These are phyloP conservation scores for Brasilioporus rufonigricans DNA, from an alignment of 768 basidiomycete genomes.

Conservation along the genomic window DNA sequence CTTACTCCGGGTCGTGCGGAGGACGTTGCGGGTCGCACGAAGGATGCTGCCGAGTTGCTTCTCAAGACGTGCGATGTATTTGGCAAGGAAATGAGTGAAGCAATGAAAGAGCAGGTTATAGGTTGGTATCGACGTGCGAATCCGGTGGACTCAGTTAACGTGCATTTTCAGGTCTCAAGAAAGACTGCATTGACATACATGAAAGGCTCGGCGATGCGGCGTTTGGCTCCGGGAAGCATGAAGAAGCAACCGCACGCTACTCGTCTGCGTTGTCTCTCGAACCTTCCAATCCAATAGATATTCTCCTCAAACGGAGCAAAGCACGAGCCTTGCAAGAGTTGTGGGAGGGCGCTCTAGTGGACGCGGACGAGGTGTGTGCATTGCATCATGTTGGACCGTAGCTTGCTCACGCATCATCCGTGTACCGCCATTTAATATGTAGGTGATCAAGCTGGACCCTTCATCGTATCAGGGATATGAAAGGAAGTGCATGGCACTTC, in stretches of 20 bases:
- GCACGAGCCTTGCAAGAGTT: not conserved
- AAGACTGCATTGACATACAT: not conserved
- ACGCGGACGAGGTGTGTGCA: not conserved
- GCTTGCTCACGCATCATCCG: not conserved
- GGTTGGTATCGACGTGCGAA: not conserved
- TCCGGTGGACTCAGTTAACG: not conserved
- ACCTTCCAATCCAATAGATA: not conserved
- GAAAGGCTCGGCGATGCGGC: not conserved
- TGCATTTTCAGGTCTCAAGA: not conserved
- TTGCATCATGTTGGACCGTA: not conserved
- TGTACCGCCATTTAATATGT: not conserved
- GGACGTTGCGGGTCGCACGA: not conserved
- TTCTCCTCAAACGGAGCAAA: not conserved
- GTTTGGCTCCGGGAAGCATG: not conserved
- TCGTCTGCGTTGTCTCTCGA: no score
- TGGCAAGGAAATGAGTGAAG: not conserved
- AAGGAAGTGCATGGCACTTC: not conserved
- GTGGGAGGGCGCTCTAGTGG: not conserved
- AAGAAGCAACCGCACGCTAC: not conserved
- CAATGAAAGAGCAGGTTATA: not conserved
- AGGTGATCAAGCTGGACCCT: not conserved
- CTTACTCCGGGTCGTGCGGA: not conserved
- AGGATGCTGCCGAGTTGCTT: not conserved
- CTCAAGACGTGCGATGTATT: not conserved
- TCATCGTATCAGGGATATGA: not conserved